These are phyloP conservation scores for Saccharomycopsis selenospora DNA, from an alignment of 805 yeast species.

Conservation along the genomic window DNA sequence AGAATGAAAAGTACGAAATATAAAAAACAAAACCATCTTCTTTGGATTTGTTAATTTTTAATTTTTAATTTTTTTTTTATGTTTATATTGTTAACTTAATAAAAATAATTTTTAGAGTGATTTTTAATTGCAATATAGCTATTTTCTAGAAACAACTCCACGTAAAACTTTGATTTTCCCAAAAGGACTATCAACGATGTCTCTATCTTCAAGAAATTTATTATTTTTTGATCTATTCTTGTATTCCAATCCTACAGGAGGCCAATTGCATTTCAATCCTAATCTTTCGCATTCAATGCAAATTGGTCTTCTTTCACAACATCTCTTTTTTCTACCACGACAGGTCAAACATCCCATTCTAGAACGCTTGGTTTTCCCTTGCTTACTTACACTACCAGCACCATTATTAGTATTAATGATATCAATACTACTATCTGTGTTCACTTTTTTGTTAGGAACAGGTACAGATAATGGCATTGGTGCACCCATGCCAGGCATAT, in stretches of 20 bases:
- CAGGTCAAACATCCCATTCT: constrained; percentile 76
- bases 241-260: constrained; percentile 47
- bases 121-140: too few species aligned
- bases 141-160: constrained; percentile 40
- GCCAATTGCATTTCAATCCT: constrained; percentile 63
- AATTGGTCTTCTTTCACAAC: constrained; percentile 62
- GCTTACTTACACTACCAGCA: constrained; percentile 2
- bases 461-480: not conserved
- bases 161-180: constrained; percentile 56
- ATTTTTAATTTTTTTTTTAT: too few species aligned
- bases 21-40: too few species aligned
- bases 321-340: constrained; percentile 67
- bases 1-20: too few species aligned
- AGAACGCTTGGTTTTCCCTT: constrained; percentile 40
- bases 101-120: too few species aligned
- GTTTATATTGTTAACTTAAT: too few species aligned
- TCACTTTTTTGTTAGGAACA: not conserved
- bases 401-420: not conserved
- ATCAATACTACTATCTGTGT: not conserved
- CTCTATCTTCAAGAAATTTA: constrained; percentile 7
- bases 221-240: constrained; percentile 18
- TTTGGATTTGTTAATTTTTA: too few species aligned
- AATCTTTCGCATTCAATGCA: constrained; percentile 66
- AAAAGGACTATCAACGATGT: constrained; percentile 26
- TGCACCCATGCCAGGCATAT: not conserved